phyloP scores from a whole-genome alignment of 768 basidiomycete species.

The Hortiboletus campestris region DNA sequence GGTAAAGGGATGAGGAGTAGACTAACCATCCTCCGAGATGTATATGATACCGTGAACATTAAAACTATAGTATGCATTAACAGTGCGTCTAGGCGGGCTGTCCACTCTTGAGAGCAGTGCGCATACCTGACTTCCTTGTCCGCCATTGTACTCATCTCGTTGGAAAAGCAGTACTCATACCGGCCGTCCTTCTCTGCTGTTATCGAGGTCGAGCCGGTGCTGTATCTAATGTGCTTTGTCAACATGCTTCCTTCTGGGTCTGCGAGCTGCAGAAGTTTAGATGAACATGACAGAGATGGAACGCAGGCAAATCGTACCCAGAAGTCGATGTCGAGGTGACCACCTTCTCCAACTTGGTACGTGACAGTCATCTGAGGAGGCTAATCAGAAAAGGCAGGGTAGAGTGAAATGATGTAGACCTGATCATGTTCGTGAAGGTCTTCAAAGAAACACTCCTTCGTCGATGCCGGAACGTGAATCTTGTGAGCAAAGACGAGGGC shows the following conservation, averaged over 20 bases:
- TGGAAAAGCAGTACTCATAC: conserved; percentile 97
- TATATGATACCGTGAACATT: conserved; percentile 98
- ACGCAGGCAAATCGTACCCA: conserved; percentile 56
- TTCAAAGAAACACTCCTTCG: conserved; percentile 95
- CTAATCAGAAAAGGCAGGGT: background rate
- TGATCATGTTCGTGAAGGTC: conserved; percentile 91
- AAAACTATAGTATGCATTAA: conserved; percentile 54
- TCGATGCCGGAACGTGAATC: conserved; percentile 71
- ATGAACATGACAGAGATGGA: background rate
- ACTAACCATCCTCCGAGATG: conserved; percentile 81
- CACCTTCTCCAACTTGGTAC: conserved; percentile 97
- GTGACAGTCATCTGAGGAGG: conserved; percentile 90
- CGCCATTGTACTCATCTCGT: conserved; percentile 95
- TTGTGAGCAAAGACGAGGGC: conserved; percentile 56
- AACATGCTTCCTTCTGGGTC: conserved; percentile 71
- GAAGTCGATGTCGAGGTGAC: conserved; percentile 96
- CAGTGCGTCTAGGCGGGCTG: background rate
- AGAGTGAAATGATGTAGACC: conserved; percentile 38
- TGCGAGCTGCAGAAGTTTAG: conserved; percentile 54
- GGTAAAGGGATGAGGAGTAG: background rate
- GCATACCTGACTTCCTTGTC: conserved; percentile 89
- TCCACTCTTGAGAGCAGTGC: background rate
- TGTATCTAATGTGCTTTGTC: conserved; percentile 79
- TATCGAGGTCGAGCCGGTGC: conserved; percentile 85
- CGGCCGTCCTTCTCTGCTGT: conserved; percentile 87